Evolutionary conservation across 768 basidiomycete species (phyloP).

Genomic region (Russula brevipes): DNA sequence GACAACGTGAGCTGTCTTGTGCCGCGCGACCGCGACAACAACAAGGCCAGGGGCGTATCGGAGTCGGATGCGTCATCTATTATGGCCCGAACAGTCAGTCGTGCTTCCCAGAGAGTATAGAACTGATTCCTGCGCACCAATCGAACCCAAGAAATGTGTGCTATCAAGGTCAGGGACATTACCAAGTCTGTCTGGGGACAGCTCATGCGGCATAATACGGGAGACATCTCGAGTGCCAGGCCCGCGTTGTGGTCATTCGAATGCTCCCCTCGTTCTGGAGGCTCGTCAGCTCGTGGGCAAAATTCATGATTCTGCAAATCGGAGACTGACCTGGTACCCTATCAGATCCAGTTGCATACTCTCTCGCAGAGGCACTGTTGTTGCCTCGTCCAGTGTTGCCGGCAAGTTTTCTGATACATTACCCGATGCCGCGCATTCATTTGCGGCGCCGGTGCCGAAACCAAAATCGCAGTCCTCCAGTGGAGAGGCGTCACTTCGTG

Average conservation of each 20-base stretch:
- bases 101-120: background rate
- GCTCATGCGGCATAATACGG: background rate
- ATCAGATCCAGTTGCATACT: background rate
- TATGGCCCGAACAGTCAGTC: background rate
- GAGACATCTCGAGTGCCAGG: background rate
- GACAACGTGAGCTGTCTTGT: background rate
- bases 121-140: background rate
- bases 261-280: background rate
- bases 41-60: background rate
- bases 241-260: background rate
- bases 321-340: background rate
- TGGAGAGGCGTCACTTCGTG: background rate
- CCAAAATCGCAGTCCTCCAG: background rate
- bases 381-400: background rate
- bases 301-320: no score
- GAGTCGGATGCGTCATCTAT: background rate
- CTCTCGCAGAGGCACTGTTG: background rate
- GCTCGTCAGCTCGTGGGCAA: background rate
- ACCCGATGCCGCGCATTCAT: background rate
- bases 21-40: background rate
- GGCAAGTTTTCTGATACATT: background rate
- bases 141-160: background rate
- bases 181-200: background rate
- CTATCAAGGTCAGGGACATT: background rate
- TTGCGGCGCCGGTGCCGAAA: background rate